Base-by-base conservation (phyloP, 169 alveolate species). In the Miamiensis avidus region DNA sequence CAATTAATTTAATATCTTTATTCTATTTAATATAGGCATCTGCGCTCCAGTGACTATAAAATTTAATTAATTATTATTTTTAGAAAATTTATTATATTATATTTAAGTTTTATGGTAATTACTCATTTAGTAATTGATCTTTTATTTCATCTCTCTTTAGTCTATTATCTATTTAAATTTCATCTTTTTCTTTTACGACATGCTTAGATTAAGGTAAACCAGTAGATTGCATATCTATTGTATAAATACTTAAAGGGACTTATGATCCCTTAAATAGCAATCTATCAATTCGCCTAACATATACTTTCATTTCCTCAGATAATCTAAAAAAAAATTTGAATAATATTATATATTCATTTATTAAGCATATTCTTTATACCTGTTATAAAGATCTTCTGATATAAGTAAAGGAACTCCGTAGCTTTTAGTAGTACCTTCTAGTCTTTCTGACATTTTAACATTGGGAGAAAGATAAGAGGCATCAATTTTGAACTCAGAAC, bases 391-490 rank as follows among this genome's bases (percentile, higher is more conserved):
- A 31, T 91, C 76, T 25, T 84, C 87, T 31, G 97, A 90, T 72
- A 95, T 89, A 31, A 95, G 86, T 6, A 96, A 74, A 69, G 93
- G 93, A 69, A 95, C 97, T 1, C 98, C 98, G 91, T 90, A 96
- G 34, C 91, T 84, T 76, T 95, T 94, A 16, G 98, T 95, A 1
- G 97, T 97, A 16, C 96, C 96, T 92, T 94, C 97, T 31, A 95
- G 84, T 76, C 98, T 83, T 85, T 91, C 84, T 20, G 98, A 97
- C 82, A 93, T 89, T 64, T 96, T 96, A 25, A 96, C 98, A 91
- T 96, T 93, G 1, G 98, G 98, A 31, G 96, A 91, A 30, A 94
- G 82, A 89, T 96, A 96, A n/a, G 96, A 92, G 65, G 97, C 96
- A 89, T 96, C 98, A n/a, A 94, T 91, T 91, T 96, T 96, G 82